Evolutionary conservation across 768 basidiomycete species (phyloP), one percentile per base, ranked within the genome.

Genomic region (Zangia roseola): DNA sequence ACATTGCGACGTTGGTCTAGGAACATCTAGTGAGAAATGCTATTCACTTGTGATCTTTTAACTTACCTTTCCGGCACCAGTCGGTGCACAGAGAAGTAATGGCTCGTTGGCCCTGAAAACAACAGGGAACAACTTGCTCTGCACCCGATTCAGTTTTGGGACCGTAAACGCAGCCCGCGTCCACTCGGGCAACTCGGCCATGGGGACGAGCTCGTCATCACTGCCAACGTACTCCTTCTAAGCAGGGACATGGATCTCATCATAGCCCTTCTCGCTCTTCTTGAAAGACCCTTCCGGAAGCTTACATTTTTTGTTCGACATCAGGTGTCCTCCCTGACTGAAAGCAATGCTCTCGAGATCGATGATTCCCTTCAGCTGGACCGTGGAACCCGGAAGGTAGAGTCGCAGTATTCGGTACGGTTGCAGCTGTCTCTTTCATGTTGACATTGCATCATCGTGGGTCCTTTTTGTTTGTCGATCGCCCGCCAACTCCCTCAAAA

Each of bases 251-350:
- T 97, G 94, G 26, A 99, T 94, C 68, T 99, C 97, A 66, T 98
- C 97, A 66, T 90, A 97, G 2, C 97, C 94, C 68, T 99, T 99
- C 70, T 88, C 86, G n/a, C 90, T 81, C 39, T 95, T 87, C 72
- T 98, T 98, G 79, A 97, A 95, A 14, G 94, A 97, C 5, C 97
- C 97, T 36, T 97, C 93, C 0, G 97, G 97, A 4, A 98, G 83
- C 65, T 94, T 97, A 72, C 88, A 91, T 72, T 97, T 97, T 72
- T 97, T 97, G 74, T 98, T 97, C 16, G 91, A 91, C 95, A 98
- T 99, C 52, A 97, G 73, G 53, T 97, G 94, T 0, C 91, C 94
- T 20, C 94, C 97, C 61, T 97, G 94, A 40, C 84, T 83, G 71
- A 99, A 99, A 19, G 90, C 86, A 86, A 98, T 88, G 51, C 82